Evolutionary conservation across 805 yeast genomes (phyloP), one percentile per base, ranked within the genome.

Genomic region (Candida cerambycidarum): DNA sequence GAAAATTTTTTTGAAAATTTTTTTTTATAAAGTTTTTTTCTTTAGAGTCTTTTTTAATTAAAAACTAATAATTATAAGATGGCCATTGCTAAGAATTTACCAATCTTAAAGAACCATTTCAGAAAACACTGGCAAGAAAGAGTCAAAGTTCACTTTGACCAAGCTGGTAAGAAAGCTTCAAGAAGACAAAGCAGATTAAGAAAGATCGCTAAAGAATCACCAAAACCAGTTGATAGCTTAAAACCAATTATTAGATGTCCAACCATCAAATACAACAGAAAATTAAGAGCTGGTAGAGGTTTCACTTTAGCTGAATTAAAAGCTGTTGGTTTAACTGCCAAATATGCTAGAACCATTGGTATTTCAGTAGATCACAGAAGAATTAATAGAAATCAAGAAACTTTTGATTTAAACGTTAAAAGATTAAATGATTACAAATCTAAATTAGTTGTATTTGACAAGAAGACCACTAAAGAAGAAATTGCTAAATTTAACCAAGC

Each of bases 71-170:
- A 25, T 23, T 23, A 23, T 19, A 48, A 44, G 56, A 69, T 75
- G 90, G 99, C 98, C 78, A 89, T 93, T 83, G 78, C 93, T 65
- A 92, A 93, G 90, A 92, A 92, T 82, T 83, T 89, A 81, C 96
- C 98, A 82, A 80, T 92, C 80, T 86, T 88, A 83, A 89, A 88
- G 85, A 92, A 92, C 85, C 99, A 93, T 83, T 92, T 92, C 96
- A 86, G 97, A 83, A 92, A 92, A 88, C 92, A 92, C 96, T 93
- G 99, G 99, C 98, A 93, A 81, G 96, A 89, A 78, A 88, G 98
- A 72, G 99, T 93, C 83, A 88, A 82, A 75, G 97, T 89, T 67
- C 99, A 95, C 89, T 86, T 93, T 73, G 97, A 93, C 92, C 99
- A 93, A 83, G 97, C 99, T 70, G 99, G 99, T 75, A 89, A 92